Conservation (phyloP, 768 basidiomycete genomes). For the Kwoniella europaea region DNA sequence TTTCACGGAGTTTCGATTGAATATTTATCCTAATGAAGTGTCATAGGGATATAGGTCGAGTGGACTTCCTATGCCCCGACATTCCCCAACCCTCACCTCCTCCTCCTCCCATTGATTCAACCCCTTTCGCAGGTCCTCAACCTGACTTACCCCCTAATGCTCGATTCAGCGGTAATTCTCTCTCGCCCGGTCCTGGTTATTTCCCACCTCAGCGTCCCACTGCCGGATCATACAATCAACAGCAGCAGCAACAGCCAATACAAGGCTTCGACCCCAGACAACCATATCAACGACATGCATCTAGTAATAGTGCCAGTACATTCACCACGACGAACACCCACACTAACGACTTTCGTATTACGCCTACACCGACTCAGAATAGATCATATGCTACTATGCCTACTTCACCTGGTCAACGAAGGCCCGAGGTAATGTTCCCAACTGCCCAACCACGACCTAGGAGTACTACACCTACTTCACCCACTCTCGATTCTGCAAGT, state of each 20-base stretch:
- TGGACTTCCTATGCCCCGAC: constrained; percentile 39
- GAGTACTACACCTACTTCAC: constrained; percentile 17
- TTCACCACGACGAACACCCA: constrained; percentile 37
- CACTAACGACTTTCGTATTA: constrained; percentile 32
- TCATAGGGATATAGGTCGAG: constrained; percentile 45
- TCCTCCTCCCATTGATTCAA: constrained; percentile 10
- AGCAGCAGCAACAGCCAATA: constrained; percentile 12
- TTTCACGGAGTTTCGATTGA: neutral
- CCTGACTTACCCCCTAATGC: constrained; percentile 11
- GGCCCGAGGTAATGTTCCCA: constrained; percentile 27
- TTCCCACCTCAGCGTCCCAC: constrained; percentile 9
- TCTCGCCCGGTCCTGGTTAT: neutral
- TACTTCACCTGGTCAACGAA: constrained; percentile 3
- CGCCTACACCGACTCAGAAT: constrained; percentile 9
- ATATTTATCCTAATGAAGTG: neutral
- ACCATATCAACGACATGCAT: constrained; percentile 28
- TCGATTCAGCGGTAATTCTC: constrained; percentile 4
- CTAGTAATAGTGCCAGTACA: constrained; percentile 28
- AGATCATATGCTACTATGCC: constrained; percentile 37
- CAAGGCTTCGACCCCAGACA: constrained; percentile 38
- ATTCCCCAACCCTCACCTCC: constrained; percentile 9
- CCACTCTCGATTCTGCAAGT: neutral
- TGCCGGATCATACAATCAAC: neutral
- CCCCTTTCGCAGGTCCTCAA: constrained; percentile 3
- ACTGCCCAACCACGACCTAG: constrained; percentile 29